Conservation (phyloP, 768 basidiomycete species). For the Filobasidium wieringae region DNA sequence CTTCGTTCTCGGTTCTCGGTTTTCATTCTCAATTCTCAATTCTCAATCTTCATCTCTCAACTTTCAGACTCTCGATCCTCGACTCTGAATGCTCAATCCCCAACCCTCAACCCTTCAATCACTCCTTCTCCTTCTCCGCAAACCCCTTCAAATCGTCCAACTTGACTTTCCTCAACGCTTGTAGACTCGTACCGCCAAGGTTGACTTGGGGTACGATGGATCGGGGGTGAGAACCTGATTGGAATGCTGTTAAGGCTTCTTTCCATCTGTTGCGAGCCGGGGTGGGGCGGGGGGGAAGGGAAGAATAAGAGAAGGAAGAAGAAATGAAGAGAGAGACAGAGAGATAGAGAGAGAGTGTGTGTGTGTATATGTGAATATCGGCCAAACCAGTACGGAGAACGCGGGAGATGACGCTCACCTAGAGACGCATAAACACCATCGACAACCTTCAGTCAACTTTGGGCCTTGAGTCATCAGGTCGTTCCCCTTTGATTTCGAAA, state of each 20-base stretch:
- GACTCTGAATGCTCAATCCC: no score
- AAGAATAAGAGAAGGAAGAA: background rate
- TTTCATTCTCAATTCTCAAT: no score
- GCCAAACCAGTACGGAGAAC: background rate
- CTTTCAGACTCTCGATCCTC: no score
- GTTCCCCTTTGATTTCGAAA: constrained; percentile 32
- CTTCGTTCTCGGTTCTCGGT: no score
- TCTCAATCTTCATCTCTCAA: no score
- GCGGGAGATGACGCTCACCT: constrained; percentile 15
- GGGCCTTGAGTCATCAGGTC: constrained; percentile 31
- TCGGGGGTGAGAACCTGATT: background rate
- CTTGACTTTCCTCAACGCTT: constrained; percentile 23
- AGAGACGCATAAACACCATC: constrained; percentile 38
- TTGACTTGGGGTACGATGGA: constrained; percentile 19
- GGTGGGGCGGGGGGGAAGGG: background rate
- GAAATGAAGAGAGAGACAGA: background rate
- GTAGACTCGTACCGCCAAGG: constrained; percentile 25
- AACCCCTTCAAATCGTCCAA: constrained; percentile 33
- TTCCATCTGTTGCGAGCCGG: constrained; percentile 25
- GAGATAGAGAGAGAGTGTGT: no score
- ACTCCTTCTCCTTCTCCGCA: constrained; percentile 7
- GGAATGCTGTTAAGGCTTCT: constrained; percentile 21
- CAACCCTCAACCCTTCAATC: no score
- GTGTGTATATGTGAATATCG: no score
- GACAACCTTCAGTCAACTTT: constrained; percentile 34